Percentiles rank a stretch among this genome's conserved stretches.
phyloP scores from a whole-genome alignment of 2,329 filamentous ascomycete species.

The Ustilaginoidea virens region DNA sequence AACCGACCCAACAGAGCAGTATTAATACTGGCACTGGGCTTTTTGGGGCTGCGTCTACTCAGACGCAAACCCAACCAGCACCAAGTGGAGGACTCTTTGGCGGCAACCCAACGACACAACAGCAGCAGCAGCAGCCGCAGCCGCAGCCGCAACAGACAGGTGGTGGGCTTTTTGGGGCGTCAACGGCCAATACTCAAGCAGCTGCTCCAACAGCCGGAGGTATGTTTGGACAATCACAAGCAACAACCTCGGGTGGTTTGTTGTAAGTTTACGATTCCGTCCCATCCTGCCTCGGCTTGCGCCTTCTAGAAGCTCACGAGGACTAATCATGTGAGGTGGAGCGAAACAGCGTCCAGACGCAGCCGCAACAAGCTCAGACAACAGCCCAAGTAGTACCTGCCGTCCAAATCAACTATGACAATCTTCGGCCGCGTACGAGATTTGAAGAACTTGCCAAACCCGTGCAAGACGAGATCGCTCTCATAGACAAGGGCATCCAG shows the following conservation, averaged over 20 bases:
- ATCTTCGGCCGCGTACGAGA: slow-evolving; percentile 72
- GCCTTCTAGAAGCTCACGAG: too few relatives aligned
- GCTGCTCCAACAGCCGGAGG: slow-evolving; percentile 8
- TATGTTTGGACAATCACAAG: slow-evolving; percentile 20
- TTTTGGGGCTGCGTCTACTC: slow-evolving; percentile 5
- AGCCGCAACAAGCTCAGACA: slow-evolving; percentile 17
- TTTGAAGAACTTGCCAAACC: slow-evolving; percentile 81
- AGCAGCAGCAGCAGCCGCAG: slow-evolving; percentile 11
- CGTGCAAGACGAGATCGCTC: slow-evolving; percentile 62
- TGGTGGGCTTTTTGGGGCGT: slow-evolving; percentile 15
- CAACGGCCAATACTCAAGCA: slow-evolving; percentile 7
- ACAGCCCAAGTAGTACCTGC: slow-evolving; percentile 47
- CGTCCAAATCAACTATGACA: slow-evolving; percentile 63
- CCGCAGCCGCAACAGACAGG: slow-evolving; percentile 13
- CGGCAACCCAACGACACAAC: slow-evolving; percentile 9
- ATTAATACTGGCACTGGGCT: slow-evolving; percentile 2
- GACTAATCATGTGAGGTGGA: slow-evolving; percentile 6
- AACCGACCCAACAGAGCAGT: slow-evolving; percentile 4
- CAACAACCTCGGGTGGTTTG: slow-evolving; percentile 15
- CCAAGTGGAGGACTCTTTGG: slow-evolving; percentile 17
- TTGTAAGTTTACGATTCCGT: slow-evolving; percentile 13
- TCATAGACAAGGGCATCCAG: slow-evolving; percentile 67
- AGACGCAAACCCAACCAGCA: slow-evolving; percentile 12
- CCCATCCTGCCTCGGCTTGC: too few relatives aligned
- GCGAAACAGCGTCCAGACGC: slow-evolving; percentile 13